These are phyloP conservation scores for Penicillium crystallinum DNA, from an alignment of 495 filamentous ascomycete species.

Conservation along the genomic window DNA sequence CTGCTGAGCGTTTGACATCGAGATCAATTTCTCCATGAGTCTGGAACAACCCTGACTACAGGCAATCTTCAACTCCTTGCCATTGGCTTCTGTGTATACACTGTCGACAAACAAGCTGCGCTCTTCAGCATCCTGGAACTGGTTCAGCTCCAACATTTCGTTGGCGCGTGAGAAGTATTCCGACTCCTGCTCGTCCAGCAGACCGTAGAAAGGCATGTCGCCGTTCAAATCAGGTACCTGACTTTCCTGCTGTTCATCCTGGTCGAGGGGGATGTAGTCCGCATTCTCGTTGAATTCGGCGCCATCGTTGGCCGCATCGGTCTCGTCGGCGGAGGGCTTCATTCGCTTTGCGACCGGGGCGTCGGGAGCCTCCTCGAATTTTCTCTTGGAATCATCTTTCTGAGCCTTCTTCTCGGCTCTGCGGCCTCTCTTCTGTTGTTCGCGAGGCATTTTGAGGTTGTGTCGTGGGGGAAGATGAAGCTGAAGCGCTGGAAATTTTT, in stretches of 20 bases:
- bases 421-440: conserved; percentile 64
- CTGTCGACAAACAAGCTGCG: conserved; percentile 74
- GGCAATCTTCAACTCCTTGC: conserved; percentile 93
- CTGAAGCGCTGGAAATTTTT: conserved; percentile 26
- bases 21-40: conserved; percentile 84
- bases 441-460: conserved; percentile 41
- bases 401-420: conserved; percentile 50
- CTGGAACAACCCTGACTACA: conserved; percentile 92
- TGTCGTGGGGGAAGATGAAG: conserved; percentile 6
- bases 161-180: conserved; percentile 90
- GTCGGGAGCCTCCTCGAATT: conserved; percentile 39
- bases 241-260: conserved; percentile 13
- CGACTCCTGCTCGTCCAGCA: conserved; percentile 83
- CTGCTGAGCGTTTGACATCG: conserved; percentile 71
- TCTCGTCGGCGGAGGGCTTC: conserved; percentile 27
- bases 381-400: conserved; percentile 40
- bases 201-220: conserved; percentile 73
- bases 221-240: conserved; percentile 9
- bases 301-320: conserved; percentile 19
- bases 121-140: conserved; percentile 75
- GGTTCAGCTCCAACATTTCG: conserved; percentile 81
- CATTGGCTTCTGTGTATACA: conserved; percentile 78
- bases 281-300: conserved; percentile 13
- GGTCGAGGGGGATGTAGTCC: conserved; percentile 38
- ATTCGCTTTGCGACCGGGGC: conserved; percentile 34